phyloP scores from a whole-genome alignment of 371 early-diverging fungal genomes.

The Saksenaea vasiformis region DNA sequence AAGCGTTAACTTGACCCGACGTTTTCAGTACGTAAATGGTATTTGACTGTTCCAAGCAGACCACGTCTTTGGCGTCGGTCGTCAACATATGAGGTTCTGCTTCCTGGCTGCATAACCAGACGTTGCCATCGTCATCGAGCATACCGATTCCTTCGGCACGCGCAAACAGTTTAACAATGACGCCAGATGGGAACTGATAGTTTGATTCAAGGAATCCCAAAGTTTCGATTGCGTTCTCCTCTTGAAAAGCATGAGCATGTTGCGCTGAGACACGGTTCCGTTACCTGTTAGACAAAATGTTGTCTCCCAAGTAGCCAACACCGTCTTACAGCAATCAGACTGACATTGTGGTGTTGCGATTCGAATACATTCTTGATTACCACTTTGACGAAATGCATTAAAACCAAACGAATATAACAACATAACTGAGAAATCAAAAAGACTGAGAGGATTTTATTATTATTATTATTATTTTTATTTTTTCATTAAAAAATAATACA shows the following conservation, averaged over 20 bases:
- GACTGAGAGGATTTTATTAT: neutral
- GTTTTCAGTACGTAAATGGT: conserved; percentile 16
- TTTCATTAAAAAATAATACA: too few relatives aligned
- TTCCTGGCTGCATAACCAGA: neutral
- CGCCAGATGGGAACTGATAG: neutral
- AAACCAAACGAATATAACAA: conserved; percentile 35
- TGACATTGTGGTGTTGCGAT: neutral
- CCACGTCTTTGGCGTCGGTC: conserved; percentile 10
- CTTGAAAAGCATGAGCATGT: too few relatives aligned
- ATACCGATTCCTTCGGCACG: conserved; percentile 12
- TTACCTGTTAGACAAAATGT: conserved; percentile 30
- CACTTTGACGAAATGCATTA: conserved; percentile 33
- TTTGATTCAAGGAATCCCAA: conserved; percentile 32
- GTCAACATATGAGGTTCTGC: neutral
- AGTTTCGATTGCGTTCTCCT: conserved; percentile 8
- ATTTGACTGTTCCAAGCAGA: neutral
- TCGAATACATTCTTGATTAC: neutral
- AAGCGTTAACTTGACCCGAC: conserved; percentile 3
- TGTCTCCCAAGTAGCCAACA: conserved; percentile 40
- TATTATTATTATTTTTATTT: neutral
- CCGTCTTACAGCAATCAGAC: conserved; percentile 6
- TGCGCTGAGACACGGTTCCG: too few relatives aligned
- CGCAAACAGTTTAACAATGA: neutral
- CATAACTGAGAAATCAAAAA: neutral
- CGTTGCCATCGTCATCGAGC: conserved; percentile 14